A percentile compares a stretch with the other conserved stretches of the same genome.
These are phyloP conservation scores for Xenoacremonium recifei DNA, from an alignment of 2,329 filamentous ascomycete genomes.

Conservation along the genomic window DNA sequence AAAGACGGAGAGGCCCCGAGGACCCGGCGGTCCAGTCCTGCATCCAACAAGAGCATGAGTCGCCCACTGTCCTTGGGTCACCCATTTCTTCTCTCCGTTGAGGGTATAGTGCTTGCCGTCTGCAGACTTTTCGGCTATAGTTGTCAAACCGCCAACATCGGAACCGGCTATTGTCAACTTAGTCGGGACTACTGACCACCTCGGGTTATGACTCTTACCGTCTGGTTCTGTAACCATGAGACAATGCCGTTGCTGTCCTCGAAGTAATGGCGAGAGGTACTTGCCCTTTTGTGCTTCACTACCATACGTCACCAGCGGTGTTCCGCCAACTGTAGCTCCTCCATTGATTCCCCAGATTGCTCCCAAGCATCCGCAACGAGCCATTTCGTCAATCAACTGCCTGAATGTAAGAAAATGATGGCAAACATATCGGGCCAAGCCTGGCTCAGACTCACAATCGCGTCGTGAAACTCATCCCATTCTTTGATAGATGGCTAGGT, in stretches of 20 bases:
- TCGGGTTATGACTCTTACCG: background rate
- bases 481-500: too few species aligned
- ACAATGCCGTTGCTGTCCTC: slow-evolving; percentile 59
- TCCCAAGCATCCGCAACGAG: slow-evolving; percentile 2
- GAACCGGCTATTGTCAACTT: slow-evolving; percentile 30
- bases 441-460: too few species aligned
- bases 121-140: slow-evolving; percentile 48
- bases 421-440: too few species aligned
- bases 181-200: background rate
- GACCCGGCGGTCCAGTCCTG: slow-evolving; percentile 53
- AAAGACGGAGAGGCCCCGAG: slow-evolving; percentile 52
- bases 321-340: background rate
- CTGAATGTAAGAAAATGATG: too few species aligned
- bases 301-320: slow-evolving; percentile 1
- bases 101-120: slow-evolving; percentile 56
- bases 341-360: slow-evolving; percentile 3
- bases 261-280: slow-evolving; percentile 59
- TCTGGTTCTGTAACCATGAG: slow-evolving; percentile 63
- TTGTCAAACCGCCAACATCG: slow-evolving; percentile 63
- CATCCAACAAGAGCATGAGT: slow-evolving; percentile 62
- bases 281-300: slow-evolving; percentile 32
- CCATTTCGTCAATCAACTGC: too few species aligned
- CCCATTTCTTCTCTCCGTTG: slow-evolving; percentile 66
- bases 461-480: slow-evolving; percentile 6
- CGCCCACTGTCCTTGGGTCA: slow-evolving; percentile 59